Base-by-base conservation (phyloP, 768 basidiomycete genomes). In the Lactifluus rugatus region DNA sequence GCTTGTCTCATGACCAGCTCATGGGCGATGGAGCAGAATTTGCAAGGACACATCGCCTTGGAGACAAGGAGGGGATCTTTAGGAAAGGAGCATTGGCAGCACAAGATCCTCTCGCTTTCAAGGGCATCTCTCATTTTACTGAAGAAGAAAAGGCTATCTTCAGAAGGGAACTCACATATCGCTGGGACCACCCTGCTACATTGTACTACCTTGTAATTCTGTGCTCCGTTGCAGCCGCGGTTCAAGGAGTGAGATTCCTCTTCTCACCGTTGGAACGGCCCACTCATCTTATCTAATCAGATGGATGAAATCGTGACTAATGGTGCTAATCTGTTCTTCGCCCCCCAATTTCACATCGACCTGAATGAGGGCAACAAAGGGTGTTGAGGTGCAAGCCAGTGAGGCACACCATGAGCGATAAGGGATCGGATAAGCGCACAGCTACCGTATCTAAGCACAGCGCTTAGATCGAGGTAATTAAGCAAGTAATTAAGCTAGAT, bases 221-320 rank as follows among this genome's bases (percentile, higher is more conserved):
- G 48, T 83, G 86, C 62, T 86, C 85, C 16, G 69, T 91, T 48
- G 87, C 85, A 1, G 89, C 89, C 3, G 86, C 85, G 50, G 87
- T 89, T n/a, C 88, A 91, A 76, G 87, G 75, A 42, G 73, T 73
- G 68, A 67, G 51, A 36, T 26, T 4, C 51, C 56, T 25, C 10
- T 34, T 36, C 51, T 39, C 1, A 65, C 13, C 1, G 8, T 16
- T 4, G 16, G 37, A 39, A 39, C 16, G 65, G 65, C 66, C 11
- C 7, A 28, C 42, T 47, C 19, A 52, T 54, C 34, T 46, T 59
- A 52, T 58, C 41, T 48, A 44, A 60, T 58, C 13, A 64, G 68
- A 75, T 74, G 76, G 79, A 81, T 64, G 78, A 81, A 65, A 71
- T 76, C 16, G 81, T 78, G n/a, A 75, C 75, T 63, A 83, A 82